Conservation (phyloP, 2,329 filamentous ascomycete species). For the Beauveria pseudobassiana region DNA sequence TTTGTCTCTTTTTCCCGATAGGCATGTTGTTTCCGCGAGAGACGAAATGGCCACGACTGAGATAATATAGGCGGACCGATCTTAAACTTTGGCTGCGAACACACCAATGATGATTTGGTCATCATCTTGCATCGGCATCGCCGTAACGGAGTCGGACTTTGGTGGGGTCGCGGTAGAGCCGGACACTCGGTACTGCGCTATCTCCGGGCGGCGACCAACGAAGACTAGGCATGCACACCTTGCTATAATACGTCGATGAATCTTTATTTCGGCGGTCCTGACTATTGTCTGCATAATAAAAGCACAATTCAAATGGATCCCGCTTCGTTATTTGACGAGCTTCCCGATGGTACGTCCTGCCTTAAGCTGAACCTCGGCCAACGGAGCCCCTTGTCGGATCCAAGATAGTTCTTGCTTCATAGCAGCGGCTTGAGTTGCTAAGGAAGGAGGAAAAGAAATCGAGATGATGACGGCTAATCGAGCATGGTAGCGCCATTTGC, state of each 20-base stretch:
- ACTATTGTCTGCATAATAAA: neutral
- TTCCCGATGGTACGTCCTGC: neutral
- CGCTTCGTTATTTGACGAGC: neutral
- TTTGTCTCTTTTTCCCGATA: no score
- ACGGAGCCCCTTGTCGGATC: neutral
- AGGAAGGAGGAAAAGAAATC: no score
- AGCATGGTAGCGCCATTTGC: constrained; percentile 25
- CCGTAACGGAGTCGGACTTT: neutral
- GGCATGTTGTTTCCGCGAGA: no score
- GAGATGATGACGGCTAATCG: neutral
- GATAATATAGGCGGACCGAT: no score
- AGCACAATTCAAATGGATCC: neutral
- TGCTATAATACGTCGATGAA: neutral
- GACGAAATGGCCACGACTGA: no score
- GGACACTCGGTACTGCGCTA: neutral
- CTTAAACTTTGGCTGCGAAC: no score
- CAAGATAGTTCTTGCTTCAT: neutral
- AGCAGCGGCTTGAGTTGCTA: neutral
- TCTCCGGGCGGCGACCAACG: neutral
- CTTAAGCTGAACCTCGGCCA: neutral
- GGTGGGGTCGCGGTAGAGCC: neutral
- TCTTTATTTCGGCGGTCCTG: neutral
- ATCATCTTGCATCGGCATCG: neutral
- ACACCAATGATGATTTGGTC: neutral
- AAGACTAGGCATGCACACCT: neutral